Evolutionary conservation across 139 green algal genomes (phyloP).

Genomic region (Eudorina sp.): DNA sequence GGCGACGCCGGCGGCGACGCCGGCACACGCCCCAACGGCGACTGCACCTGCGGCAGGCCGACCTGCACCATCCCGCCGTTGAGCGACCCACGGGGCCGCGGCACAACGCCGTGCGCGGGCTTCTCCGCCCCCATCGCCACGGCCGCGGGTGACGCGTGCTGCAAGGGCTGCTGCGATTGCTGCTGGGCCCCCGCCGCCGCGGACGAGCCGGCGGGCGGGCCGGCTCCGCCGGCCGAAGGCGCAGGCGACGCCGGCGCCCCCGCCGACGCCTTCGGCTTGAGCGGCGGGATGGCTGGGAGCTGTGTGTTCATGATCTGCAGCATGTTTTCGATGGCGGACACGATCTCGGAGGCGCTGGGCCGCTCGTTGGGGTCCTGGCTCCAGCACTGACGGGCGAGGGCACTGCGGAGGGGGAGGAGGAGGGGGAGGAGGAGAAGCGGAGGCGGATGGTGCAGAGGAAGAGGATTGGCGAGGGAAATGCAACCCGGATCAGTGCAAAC

Average conservation of each 20-base stretch:
- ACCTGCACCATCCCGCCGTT: not conserved
- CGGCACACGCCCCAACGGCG: not conserved
- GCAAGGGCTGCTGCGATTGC: not conserved
- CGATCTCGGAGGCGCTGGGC: constrained; percentile 24
- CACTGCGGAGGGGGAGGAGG: not conserved
- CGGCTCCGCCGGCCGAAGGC: not conserved
- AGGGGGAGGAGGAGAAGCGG: not conserved
- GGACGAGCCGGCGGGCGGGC: not conserved
- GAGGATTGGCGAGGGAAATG: too few relatives aligned
- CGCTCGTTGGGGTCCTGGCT: constrained; percentile 44
- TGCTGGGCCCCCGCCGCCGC: not conserved
- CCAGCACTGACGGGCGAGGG: constrained; percentile 49
- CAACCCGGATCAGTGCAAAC: too few relatives aligned
- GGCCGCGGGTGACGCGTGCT: not conserved
- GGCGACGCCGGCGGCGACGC: too few relatives aligned
- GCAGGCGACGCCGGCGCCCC: not conserved
- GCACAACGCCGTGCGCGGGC: not conserved
- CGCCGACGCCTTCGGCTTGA: constrained; percentile 12
- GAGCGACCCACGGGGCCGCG: not conserved
- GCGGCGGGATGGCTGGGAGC: constrained; percentile 34
- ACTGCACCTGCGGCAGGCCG: not conserved
- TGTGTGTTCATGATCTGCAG: constrained; percentile 44
- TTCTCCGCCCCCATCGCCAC: not conserved
- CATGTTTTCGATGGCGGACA: constrained; percentile 28
- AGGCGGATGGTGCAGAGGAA: too few relatives aligned